Evolutionary conservation across 345 rosid genomes (phyloP).

Genomic region (Lepidium didymum): DNA sequence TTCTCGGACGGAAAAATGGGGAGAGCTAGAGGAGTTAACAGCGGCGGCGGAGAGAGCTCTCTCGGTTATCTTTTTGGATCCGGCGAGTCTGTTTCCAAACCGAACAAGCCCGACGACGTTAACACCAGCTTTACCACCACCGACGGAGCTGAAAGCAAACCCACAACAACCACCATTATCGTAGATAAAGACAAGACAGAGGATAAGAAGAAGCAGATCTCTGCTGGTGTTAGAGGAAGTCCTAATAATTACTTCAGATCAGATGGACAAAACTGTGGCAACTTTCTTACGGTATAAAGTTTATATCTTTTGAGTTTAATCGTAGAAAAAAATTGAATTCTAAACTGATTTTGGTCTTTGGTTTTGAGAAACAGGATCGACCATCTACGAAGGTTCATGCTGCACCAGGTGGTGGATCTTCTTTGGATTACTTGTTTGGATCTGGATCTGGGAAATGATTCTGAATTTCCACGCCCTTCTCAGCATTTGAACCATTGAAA

Average conservation of each 20-base stretch:
- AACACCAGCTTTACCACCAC: constrained; percentile 17
- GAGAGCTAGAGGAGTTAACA: constrained; percentile 60
- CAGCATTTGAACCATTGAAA: background rate
- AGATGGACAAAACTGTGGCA: constrained; percentile 81
- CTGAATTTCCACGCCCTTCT: background rate
- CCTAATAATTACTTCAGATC: constrained; percentile 68
- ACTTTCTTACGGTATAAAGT: constrained; percentile 61
- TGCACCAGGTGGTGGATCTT: constrained; percentile 54
- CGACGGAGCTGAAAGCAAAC: constrained; percentile 48
- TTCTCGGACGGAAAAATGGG: constrained; percentile 43
- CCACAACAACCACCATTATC: constrained; percentile 29
- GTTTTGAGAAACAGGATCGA: constrained; percentile 35
- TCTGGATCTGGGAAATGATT: constrained; percentile 17
- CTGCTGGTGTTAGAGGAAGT: constrained; percentile 65
- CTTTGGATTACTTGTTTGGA: constrained; percentile 49
- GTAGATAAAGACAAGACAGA: constrained; percentile 31
- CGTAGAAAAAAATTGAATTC: background rate
- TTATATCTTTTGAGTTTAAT: background rate
- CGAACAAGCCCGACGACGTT: constrained; percentile 25
- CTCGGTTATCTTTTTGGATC: constrained; percentile 78
- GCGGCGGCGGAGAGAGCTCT: constrained; percentile 91
- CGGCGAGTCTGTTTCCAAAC: constrained; percentile 47
- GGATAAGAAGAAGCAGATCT: constrained; percentile 37
- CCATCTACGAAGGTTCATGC: constrained; percentile 54
- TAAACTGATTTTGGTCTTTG: background rate